A percentile compares a stretch with the other conserved stretches of the same genome.
Conservation (phyloP, 208 protist species). For the Acanthamoeba healyi region DNA sequence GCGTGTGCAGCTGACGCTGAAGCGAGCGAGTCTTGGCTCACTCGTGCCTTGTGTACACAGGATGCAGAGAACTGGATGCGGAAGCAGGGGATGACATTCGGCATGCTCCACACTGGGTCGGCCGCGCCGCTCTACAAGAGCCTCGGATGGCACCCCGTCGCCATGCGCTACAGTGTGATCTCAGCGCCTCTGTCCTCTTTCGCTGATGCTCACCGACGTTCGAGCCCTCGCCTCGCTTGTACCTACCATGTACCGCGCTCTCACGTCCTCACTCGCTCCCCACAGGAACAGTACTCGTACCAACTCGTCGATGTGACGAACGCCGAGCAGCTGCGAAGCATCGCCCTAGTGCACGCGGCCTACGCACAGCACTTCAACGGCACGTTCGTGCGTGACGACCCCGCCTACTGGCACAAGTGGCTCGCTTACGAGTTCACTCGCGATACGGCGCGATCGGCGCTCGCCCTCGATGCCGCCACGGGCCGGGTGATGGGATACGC, state of each 20-base stretch:
- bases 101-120: background rate
- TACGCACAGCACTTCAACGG: constrained; percentile 16
- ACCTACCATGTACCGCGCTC: too few relatives aligned
- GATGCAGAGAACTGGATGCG: background rate
- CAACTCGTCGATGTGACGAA: background rate
- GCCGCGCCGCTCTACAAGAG: constrained; percentile 14
- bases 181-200: background rate
- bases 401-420: constrained; percentile 6
- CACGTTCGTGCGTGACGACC: constrained; percentile 17
- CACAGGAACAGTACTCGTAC: too few relatives aligned
- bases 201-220: too few relatives aligned
- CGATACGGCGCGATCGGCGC: background rate
- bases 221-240: too few relatives aligned
- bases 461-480: background rate
- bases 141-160: background rate
- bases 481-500: too few relatives aligned
- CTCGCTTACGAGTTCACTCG: constrained; percentile 4
- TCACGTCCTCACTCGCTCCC: too few relatives aligned
- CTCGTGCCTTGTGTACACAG: too few relatives aligned
- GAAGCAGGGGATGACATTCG: background rate
- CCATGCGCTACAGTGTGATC: background rate
- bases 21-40: too few relatives aligned
- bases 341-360: background rate
- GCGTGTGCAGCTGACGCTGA: too few relatives aligned
- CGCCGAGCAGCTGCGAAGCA: background rate